phyloP scores from a whole-genome alignment of 2,329 filamentous ascomycete species.

The Penicillium psychrosexuale region DNA sequence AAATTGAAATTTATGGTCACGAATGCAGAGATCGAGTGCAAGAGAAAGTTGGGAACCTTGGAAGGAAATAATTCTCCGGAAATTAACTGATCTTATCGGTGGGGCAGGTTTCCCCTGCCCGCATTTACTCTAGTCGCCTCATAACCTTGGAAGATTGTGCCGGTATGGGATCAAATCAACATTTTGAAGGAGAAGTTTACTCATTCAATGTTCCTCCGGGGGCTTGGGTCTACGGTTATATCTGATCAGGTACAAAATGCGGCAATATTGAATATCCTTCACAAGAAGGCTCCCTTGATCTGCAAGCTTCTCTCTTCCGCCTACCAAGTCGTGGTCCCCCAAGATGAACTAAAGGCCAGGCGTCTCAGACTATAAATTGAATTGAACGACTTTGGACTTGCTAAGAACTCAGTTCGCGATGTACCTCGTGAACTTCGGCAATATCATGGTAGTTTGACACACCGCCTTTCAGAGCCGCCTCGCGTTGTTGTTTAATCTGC shows the following conservation, averaged over 20 bases:
- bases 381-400: constrained; percentile 20
- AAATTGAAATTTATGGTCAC: neutral
- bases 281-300: neutral
- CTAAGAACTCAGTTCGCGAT: neutral
- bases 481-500: neutral
- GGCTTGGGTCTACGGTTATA: neutral
- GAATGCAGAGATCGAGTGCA: neutral
- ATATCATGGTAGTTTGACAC: neutral
- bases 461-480: too few species aligned
- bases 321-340: neutral
- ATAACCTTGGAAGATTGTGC: too few species aligned
- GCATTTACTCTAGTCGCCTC: neutral
- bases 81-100: constrained; percentile 19
- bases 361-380: constrained; percentile 19
- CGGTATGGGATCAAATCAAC: neutral
- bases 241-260: neutral
- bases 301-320: neutral
- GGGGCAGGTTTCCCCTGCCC: constrained; percentile 13
- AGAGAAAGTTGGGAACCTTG: neutral
- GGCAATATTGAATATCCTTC: neutral
- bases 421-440: neutral
- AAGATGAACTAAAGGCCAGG: constrained; percentile 3
- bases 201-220: neutral
- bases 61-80: neutral
- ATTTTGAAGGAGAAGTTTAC: too few species aligned